These are phyloP conservation scores for Psilocybe cubensis DNA, from an alignment of 768 basidiomycete species.

Conservation along the genomic window DNA sequence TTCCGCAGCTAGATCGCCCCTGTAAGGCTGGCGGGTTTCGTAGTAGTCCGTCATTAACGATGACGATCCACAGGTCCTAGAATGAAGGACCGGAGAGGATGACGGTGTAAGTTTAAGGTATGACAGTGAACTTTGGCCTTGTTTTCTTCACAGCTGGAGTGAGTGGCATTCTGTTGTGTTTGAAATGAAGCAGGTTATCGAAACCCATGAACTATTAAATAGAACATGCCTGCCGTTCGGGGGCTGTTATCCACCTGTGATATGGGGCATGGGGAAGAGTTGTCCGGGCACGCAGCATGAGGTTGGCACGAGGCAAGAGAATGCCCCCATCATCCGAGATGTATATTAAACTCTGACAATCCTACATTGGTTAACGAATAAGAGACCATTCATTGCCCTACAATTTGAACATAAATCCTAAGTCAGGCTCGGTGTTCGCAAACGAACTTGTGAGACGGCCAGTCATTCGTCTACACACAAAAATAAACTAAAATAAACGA, in stretches of 20 bases:
- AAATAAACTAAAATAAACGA: not conserved
- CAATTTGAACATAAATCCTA: not conserved
- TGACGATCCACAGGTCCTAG: not conserved
- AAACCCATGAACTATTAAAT: not conserved
- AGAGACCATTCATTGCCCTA: not conserved
- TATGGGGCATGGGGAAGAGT: not conserved
- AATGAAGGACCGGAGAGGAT: not conserved
- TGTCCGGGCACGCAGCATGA: not conserved
- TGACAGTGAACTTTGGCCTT: not conserved
- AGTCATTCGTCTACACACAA: constrained; percentile 3
- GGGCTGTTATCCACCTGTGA: not conserved
- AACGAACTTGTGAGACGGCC: constrained; percentile 8
- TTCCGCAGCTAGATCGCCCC: constrained; percentile 20
- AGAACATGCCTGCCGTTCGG: not conserved
- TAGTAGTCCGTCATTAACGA: constrained; percentile 26
- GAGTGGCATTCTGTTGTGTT: not conserved
- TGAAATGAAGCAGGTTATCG: not conserved
- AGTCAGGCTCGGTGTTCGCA: constrained; percentile 6
- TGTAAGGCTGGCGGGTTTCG: constrained; percentile 17
- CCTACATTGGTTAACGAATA: not conserved
- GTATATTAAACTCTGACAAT: not conserved
- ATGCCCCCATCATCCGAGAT: not conserved
- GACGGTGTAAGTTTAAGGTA: not conserved
- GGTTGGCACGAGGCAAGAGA: constrained; percentile 6
- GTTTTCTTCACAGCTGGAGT: not conserved